Evolutionary conservation across 768 basidiomycete species (phyloP), one percentile per base, ranked within the genome.

Genomic region (Fibroporia radiculosa): DNA sequence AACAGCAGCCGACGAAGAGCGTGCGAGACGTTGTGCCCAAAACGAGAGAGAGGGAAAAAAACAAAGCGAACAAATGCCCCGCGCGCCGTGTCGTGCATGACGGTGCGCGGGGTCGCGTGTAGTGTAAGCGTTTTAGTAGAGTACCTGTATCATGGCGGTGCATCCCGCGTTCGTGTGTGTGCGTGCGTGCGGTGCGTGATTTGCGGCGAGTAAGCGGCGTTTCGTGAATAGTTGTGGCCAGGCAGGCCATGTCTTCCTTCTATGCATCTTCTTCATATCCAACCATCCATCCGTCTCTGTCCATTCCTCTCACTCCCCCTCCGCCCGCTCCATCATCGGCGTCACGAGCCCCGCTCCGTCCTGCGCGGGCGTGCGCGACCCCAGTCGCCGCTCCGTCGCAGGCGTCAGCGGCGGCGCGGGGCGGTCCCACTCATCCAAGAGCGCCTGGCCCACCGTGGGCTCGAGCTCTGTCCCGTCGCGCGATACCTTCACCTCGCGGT

Each of bases 391-490:
- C 2, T 45, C 35, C 5, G 14, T 34, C 16, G 34, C 19, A 6
- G 48, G 28, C 29, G 48, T 12, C 35, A 24, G 13, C 11, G 46
- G 23, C 33, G 48, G 52, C 2, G 48, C 58, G 16, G 72, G 62
- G 36, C 37, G 44, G 32, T 66, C 61, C 88, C 88, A 92, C 52
- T 86, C 82, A 4, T 80, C 78, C 45, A 93, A 43, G 29, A 93
- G 61, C 50, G 63, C 68, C 53, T 78, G 71, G 20, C 87, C 88
- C 12, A 88, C 75, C 1, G 56, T 56, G 2, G 93, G 91, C 59
- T 97, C 93, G 16, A 98, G 61, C 59, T 97, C 93, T 1, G 93
- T 96, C 14, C 93, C 93, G 59, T 93, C 90, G 38, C 88, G 70
- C 11, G 87, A 91, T 6, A 88, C 78, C 67, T 88, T 85, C 35